A percentile compares a stretch with the other conserved stretches of the same genome.
Conservation (phyloP, 345 rosid genomes). For the Gossypium sturtianum region DNA sequence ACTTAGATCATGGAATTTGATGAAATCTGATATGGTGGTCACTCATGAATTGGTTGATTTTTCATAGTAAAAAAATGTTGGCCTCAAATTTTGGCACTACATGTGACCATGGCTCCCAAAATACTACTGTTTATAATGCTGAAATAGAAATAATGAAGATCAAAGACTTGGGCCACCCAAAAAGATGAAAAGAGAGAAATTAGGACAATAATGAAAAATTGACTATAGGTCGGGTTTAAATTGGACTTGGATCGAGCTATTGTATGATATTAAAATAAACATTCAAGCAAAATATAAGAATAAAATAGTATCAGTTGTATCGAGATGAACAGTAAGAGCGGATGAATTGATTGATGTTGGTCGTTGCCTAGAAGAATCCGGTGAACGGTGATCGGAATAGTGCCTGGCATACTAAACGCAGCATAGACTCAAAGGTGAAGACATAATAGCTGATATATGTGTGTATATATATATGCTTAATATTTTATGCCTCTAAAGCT, state of each 20-base stretch:
- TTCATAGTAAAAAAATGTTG: background rate
- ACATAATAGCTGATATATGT: conserved; percentile 22
- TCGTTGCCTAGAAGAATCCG: conserved; percentile 62
- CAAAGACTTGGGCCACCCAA: background rate
- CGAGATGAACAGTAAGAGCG: conserved; percentile 60
- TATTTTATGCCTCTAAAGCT: background rate
- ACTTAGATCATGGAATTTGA: background rate
- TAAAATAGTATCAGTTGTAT: background rate
- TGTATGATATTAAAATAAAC: too few relatives aligned
- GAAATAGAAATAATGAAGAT: background rate
- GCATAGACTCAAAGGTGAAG: conserved; percentile 59
- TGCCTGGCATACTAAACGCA: conserved; percentile 60
- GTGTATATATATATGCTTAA: background rate
- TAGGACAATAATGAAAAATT: too few relatives aligned
- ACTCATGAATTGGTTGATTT: background rate
- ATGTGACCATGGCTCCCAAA: background rate
- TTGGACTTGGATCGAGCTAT: too few relatives aligned
- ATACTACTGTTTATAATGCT: too few relatives aligned
- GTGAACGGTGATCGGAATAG: conserved; percentile 44
- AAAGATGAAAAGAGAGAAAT: background rate
- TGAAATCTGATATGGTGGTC: background rate
- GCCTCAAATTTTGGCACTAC: background rate
- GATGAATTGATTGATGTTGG: conserved; percentile 43
- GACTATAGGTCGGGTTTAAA: too few relatives aligned
- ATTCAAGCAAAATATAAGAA: too few relatives aligned